Conservation (phyloP, 495 filamentous ascomycete genomes). For the Annulohypoxylon maeteangense region DNA sequence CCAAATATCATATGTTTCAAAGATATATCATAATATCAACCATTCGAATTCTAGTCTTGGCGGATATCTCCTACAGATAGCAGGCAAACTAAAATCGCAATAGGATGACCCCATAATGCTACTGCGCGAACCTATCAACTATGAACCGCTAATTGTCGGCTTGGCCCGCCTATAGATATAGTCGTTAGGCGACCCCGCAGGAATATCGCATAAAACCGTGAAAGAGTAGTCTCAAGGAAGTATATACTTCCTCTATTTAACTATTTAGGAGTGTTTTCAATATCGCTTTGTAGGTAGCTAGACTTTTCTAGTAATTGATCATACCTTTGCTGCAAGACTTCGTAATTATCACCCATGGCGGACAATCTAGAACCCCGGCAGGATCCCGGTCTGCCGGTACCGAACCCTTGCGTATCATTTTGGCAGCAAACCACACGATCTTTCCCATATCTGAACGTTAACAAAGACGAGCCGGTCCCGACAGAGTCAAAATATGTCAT, state of each 20-base stretch:
- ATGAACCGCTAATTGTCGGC: conserved; percentile 21
- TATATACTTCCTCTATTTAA: conserved; percentile 2
- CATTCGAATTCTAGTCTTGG: background rate
- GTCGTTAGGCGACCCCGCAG: conserved; percentile 27
- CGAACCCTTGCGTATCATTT: conserved; percentile 39
- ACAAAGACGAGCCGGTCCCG: conserved; percentile 27
- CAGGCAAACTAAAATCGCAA: background rate
- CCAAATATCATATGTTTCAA: background rate
- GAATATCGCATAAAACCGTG: conserved; percentile 8
- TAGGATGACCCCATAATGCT: background rate
- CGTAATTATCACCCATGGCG: background rate
- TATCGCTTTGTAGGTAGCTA: background rate
- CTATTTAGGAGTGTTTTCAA: background rate
- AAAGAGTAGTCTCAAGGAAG: background rate
- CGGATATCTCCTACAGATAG: conserved; percentile 11
- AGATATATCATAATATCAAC: background rate
- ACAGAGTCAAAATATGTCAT: conserved; percentile 36
- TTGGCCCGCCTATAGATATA: conserved; percentile 21
- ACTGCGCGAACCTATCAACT: conserved; percentile 5
- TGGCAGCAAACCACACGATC: conserved; percentile 44
- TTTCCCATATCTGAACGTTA: conserved; percentile 42
- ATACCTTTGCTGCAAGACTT: background rate
- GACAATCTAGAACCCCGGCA: conserved; percentile 1
- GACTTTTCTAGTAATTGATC: background rate
- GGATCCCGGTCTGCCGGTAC: conserved; percentile 27